Conservation (phyloP, 176 grass and related monocot species). For the Hordeum marinum region DNA sequence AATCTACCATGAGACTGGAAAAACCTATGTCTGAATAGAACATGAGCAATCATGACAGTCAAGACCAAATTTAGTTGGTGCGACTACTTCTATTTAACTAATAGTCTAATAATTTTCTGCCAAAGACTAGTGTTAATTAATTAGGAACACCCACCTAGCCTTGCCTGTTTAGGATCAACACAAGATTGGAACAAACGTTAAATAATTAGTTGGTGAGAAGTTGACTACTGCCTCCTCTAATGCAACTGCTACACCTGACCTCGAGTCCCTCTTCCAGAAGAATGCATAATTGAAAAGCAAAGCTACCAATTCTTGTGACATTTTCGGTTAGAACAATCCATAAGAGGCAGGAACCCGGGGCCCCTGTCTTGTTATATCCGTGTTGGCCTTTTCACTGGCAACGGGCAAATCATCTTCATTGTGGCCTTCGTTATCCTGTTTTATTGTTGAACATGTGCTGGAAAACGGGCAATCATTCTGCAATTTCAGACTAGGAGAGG, state of each 20-base stretch:
- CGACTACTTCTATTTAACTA: background rate
- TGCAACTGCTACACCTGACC: conserved; percentile 11
- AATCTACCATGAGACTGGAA: background rate
- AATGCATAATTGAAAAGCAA: background rate
- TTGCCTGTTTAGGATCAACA: background rate
- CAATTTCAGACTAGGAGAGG: background rate
- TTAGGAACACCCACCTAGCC: background rate
- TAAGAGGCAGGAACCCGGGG: background rate
- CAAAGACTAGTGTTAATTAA: background rate
- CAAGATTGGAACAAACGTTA: background rate
- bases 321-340: conserved; percentile 15
- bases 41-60: too few relatives aligned
- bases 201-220: conserved; percentile 12
- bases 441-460: background rate
- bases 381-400: conserved; percentile 8
- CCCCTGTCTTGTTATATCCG: background rate
- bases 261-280: conserved; percentile 23
- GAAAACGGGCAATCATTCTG: background rate
- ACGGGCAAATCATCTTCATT: background rate
- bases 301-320: background rate
- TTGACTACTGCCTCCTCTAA: background rate
- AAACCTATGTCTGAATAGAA: background rate
- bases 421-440: background rate
- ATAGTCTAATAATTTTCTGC: too few relatives aligned
- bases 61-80: conserved; percentile 19